Evolutionary conservation across 2,329 filamentous ascomycete genomes (phyloP), one percentile per base, ranked within the genome.

Genomic region (Pseudogymnoascus sp.): DNA sequence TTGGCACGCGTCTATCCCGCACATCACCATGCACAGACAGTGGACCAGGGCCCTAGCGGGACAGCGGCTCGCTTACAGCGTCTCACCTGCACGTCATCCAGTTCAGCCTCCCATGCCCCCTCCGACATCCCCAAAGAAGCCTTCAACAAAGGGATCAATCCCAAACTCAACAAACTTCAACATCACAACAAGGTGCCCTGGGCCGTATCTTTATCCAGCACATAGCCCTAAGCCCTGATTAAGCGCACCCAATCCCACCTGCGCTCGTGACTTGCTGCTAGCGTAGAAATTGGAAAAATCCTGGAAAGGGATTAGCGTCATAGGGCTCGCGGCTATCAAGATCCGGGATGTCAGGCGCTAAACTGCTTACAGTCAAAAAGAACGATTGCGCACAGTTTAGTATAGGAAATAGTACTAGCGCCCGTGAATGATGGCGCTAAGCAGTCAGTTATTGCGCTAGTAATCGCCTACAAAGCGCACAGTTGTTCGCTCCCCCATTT

Each of bases 1-100:
- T 57, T 57, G 50, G 50, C 50, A 57, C n/a, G 50, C 50, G 50
- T 26, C 50, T 57, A 57, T 31, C 6, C 47, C 31, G 47, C 47
- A 53, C 47, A 26, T 53, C 47, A 53, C 23, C 7, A 15, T 53
- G 15, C 47, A 53, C 23, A 26, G 47, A 31, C 17, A 26, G 47
- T 23, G 47, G 15, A 53, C 23, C 47, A 53, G 47, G 47, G 47
- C 15, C 3, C 47, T 31, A 53, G 26, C 17, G 47, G 23, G 23
- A 53, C 31, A 15, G n/a, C 47, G 10, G 47, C 15, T 31, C 47
- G 47, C 47, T 53, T 53, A 53, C 47, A 10, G 47, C 47, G 47
- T 23, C 47, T 53, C 47, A n/a, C n/a, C n/a, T n/a, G n/a, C n/a
- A n/a, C n/a, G n/a, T n/a, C n/a, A n/a, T n/a, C n/a, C n/a, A n/a